A percentile compares a stretch with the other conserved stretches of the same genome.
phyloP scores from a whole-genome alignment of 2,329 filamentous ascomycete genomes.

The Arthrobotrys entomopaga region DNA sequence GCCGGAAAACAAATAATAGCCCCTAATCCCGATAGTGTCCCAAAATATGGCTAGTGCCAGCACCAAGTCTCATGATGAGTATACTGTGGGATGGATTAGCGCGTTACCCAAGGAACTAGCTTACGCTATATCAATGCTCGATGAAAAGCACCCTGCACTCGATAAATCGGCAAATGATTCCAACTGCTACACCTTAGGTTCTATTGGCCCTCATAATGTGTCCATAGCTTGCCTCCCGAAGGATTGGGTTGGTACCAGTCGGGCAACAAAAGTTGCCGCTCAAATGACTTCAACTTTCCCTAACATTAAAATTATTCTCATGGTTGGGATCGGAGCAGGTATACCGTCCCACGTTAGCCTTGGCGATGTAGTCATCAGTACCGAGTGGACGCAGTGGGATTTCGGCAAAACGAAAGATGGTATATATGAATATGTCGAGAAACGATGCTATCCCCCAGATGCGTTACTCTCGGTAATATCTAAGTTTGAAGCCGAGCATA shows the following conservation, averaged over 20 bases:
- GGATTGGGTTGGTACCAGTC: neutral
- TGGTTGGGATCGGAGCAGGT: constrained; percentile 40
- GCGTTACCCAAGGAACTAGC: constrained; percentile 26
- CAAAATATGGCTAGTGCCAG: neutral
- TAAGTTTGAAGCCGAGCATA: constrained; percentile 43
- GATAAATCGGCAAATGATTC: constrained; percentile 9
- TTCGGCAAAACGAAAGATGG: constrained; percentile 55
- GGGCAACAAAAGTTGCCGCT: constrained; percentile 8
- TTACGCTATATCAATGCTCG: constrained; percentile 16
- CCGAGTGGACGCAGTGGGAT: constrained; percentile 59
- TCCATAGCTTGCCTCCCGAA: constrained; percentile 30
- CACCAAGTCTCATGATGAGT: constrained; percentile 19
- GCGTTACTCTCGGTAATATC: constrained; percentile 55
- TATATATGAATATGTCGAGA: constrained; percentile 54
- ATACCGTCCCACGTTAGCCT: constrained; percentile 46
- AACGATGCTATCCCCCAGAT: constrained; percentile 56
- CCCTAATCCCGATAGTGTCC: too few relatives aligned
- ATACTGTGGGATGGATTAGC: constrained; percentile 30
- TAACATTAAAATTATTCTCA: constrained; percentile 21
- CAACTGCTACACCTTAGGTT: constrained; percentile 30
- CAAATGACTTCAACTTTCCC: constrained; percentile 30
- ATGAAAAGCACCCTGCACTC: constrained; percentile 13
- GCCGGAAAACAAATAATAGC: too few relatives aligned
- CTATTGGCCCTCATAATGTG: constrained; percentile 20
- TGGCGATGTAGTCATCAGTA: constrained; percentile 59